Evolutionary conservation across 805 yeast genomes (phyloP), one percentile per base, ranked within the genome.

Genomic region (Candida ficus): DNA sequence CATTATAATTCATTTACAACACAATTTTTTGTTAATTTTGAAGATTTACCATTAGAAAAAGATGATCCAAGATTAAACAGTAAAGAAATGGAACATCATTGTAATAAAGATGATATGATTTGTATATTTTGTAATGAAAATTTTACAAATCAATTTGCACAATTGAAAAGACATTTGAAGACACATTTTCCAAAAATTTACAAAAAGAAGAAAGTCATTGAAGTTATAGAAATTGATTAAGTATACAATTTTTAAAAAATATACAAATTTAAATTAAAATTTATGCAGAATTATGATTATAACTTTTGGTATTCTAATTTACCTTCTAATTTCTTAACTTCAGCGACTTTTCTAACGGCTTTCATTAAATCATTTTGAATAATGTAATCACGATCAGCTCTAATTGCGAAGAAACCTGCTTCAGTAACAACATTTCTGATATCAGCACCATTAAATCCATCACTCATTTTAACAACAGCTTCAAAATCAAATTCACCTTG

Each of bases 381-480:
- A 54, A 93, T 88, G 66, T 87, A 88, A 62, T 91, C 97, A 57
- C 99, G 80, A 61, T 93, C 99, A 58, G 93, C 97, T 67, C 99
- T 79, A 54, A 93, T 93, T 39, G 99, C 98, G 54, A 90, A 88
- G 68, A 93, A 93, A 3, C 99, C 99, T 21, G 97, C 96, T 68
- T 91, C 99, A n/a, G 99, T 91, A 26, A 90, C 76, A 44, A 93
- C 96, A 61, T 91, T 91, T 64, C 99, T 80, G 54, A 91, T 83
- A 73, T 91, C 99, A 6, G 98, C 98, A 70, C 99, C 99, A 65
- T 91, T 91, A 68, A 93, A 93, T 2, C 98, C 98, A 66, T 91
- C 99, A 63, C 95, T 84, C 98, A 93, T 93, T 69, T 93, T 93
- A 29, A 91, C 98, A 27, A 88, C 84, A 13, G 96, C 95, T 67